A percentile compares a stretch with the other conserved stretches of the same genome.
phyloP scores from a whole-genome alignment of 345 rosid genomes.

The Erucastrum elatum region DNA sequence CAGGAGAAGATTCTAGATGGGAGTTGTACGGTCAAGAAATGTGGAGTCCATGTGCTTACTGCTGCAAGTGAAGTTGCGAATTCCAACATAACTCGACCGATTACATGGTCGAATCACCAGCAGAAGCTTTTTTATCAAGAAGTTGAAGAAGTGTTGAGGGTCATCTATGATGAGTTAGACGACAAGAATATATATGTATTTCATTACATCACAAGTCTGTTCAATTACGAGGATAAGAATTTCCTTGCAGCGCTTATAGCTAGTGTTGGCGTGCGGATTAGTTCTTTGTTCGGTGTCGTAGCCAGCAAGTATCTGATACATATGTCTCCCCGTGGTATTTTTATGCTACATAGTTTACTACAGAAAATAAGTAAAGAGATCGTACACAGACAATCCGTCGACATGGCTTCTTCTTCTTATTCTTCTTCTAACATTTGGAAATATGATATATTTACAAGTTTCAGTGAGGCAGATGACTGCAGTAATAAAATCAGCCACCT shows the following conservation, averaged over 20 bases:
- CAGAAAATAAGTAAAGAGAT: not conserved
- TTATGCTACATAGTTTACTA: not conserved
- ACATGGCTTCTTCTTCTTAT: too few relatives aligned
- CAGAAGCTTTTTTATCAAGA: not conserved
- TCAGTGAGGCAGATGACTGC: not conserved
- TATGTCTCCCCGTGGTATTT: not conserved
- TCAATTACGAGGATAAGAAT: not conserved
- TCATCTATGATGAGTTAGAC: not conserved
- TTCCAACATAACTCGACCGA: not conserved
- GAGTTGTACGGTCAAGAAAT: not conserved
- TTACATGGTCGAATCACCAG: not conserved
- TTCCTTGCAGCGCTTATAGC: conserved; percentile 11
- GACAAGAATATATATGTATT: not conserved
- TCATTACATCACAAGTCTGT: not conserved
- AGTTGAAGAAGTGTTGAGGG: not conserved
- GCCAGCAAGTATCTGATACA: not conserved
- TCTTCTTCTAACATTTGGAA: not conserved
- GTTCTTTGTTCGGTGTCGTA: not conserved
- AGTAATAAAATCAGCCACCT: not conserved
- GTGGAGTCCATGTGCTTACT: not conserved
- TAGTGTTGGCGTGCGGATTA: not conserved
- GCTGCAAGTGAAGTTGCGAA: not conserved
- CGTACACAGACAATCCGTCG: not conserved
- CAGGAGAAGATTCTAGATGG: not conserved
- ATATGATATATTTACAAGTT: not conserved